Conservation (phyloP, 768 basidiomycete species). For the Lentinus tigrinus region DNA sequence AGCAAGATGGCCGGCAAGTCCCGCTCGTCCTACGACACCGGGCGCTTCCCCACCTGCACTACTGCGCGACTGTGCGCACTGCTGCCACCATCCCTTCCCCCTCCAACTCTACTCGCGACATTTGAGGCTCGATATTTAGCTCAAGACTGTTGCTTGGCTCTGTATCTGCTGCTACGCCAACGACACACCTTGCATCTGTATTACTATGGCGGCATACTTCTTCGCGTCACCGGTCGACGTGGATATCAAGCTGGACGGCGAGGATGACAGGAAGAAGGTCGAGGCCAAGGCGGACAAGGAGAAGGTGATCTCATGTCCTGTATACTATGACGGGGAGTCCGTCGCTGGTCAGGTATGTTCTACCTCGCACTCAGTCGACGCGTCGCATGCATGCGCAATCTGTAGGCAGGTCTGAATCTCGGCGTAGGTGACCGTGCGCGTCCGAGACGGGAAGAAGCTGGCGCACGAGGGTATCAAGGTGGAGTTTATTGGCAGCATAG, state of each 20-base stretch:
- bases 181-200: background rate
- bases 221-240: slow-evolving; percentile 88
- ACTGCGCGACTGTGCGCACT: too few relatives aligned
- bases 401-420: background rate
- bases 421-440: slow-evolving; percentile 74
- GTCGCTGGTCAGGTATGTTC: slow-evolving; percentile 75
- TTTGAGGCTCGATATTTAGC: too few relatives aligned
- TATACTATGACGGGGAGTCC: slow-evolving; percentile 96
- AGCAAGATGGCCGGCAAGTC: too few relatives aligned
- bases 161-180: too few relatives aligned
- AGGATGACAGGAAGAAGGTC: too few relatives aligned
- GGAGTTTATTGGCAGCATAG: slow-evolving; percentile 95
- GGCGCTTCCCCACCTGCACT: too few relatives aligned
- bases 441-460: slow-evolving; percentile 93
- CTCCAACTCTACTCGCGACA: too few relatives aligned
- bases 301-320: slow-evolving; percentile 77
- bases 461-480: slow-evolving; percentile 97
- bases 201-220: slow-evolving; percentile 71
- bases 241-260: slow-evolving; percentile 83
- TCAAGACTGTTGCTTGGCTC: too few relatives aligned
- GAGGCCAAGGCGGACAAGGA: slow-evolving; percentile 92
- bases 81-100: too few relatives aligned
- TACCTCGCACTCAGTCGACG: background rate
- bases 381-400: background rate
- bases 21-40: too few relatives aligned